Percentiles rank a stretch among this genome's conserved stretches.
phyloP scores from a whole-genome alignment of 768 basidiomycete genomes.

The Kwoniella sp. region DNA sequence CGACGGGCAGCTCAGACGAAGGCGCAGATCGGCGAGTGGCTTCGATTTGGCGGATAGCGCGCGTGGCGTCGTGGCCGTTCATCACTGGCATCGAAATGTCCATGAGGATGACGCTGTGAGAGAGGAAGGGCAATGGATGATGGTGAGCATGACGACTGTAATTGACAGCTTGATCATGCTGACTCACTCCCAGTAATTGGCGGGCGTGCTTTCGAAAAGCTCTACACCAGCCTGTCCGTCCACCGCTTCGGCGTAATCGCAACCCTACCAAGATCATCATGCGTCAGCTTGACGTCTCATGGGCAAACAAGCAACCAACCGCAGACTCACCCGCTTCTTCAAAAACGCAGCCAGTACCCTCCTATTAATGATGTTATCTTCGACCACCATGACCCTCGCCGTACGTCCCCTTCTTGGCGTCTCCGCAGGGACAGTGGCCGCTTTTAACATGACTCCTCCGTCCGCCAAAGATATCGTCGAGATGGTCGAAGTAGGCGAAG shows the following conservation, averaged over 20 bases:
- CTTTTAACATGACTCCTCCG: constrained; percentile 70
- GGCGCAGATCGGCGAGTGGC: constrained; percentile 53
- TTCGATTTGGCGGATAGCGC: constrained; percentile 78
- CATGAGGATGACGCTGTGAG: constrained; percentile 72
- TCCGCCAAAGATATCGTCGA: constrained; percentile 55
- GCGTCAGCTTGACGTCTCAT: too few species aligned
- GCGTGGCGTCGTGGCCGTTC: constrained; percentile 83
- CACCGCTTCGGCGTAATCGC: constrained; percentile 73
- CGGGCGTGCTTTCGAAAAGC: constrained; percentile 63
- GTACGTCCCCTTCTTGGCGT: constrained; percentile 61
- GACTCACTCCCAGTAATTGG: constrained; percentile 84
- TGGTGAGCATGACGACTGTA: neutral
- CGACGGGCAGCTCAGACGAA: constrained; percentile 8
- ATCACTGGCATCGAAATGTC: constrained; percentile 94
- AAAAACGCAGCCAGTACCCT: constrained; percentile 69
- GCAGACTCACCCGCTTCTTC: constrained; percentile 53
- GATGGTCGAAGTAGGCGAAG: constrained; percentile 50
- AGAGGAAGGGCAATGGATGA: constrained; percentile 8
- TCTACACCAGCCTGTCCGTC: constrained; percentile 85
- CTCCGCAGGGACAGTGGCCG: constrained; percentile 65
- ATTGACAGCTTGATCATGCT: neutral
- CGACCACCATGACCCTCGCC: constrained; percentile 77
- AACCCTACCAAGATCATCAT: constrained; percentile 61
- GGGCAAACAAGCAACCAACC: too few species aligned
- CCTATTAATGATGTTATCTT: constrained; percentile 85